Conservation (phyloP, 2,329 filamentous ascomycete species). For the Incumbomyces delicatus region DNA sequence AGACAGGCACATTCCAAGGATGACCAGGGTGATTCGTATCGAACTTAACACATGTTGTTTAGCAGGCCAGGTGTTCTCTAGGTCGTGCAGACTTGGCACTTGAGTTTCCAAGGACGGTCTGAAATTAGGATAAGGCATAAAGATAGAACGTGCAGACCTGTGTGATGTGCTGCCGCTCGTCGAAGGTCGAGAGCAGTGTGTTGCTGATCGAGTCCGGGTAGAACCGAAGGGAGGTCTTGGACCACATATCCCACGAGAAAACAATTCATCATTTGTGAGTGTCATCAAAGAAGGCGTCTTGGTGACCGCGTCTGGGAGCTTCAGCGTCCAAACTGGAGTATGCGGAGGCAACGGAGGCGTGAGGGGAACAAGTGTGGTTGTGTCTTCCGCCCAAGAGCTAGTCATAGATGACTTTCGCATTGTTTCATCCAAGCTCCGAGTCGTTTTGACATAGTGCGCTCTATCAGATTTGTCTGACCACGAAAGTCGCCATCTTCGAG, state of each 20-base stretch:
- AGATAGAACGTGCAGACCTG: neutral
- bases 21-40: conserved; percentile 19
- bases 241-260: neutral
- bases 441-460: no score
- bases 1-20: conserved; percentile 23
- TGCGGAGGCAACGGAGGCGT: neutral
- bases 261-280: neutral
- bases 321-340: neutral
- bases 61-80: no score
- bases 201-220: neutral
- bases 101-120: neutral
- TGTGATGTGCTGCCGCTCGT: neutral
- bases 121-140: neutral
- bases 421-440: no score
- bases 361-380: neutral
- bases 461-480: neutral
- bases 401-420: neutral
- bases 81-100: no score
- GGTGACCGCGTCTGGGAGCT: neutral
- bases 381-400: neutral
- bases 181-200: neutral
- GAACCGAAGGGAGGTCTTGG: neutral
- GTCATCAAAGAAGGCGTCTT: neutral
- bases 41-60: neutral
- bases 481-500: neutral